phyloP scores from a whole-genome alignment of 2,329 filamentous ascomycete species.

The Diaporthe sp. region DNA sequence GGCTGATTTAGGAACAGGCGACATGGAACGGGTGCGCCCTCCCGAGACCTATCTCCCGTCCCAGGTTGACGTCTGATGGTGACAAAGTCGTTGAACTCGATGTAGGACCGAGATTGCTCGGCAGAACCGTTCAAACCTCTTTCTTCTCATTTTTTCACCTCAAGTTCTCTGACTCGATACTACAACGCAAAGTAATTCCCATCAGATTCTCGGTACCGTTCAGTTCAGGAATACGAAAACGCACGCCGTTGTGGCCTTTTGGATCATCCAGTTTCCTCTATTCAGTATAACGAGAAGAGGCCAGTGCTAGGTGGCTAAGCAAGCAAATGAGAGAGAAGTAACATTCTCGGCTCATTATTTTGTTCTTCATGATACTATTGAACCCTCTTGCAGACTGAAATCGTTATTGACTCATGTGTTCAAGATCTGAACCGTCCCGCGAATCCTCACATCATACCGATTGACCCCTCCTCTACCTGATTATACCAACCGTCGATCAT shows the following conservation, averaged over 20 bases:
- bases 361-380: background rate
- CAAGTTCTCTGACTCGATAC: background rate
- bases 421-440: background rate
- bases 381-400: background rate
- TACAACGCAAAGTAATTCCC: background rate
- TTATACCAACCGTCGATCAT: too few species aligned
- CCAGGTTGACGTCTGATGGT: slow-evolving; percentile 14
- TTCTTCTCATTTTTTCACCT: background rate
- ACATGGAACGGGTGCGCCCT: background rate
- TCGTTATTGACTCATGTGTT: background rate
- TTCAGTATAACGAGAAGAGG: background rate
- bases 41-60: background rate
- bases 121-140: background rate
- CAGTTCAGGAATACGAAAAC: background rate
- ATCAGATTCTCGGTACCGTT: background rate
- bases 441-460: background rate
- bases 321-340: background rate
- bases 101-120: background rate
- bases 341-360: background rate
- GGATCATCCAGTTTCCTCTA: too few species aligned
- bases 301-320: background rate
- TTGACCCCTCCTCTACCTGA: fast-evolving
- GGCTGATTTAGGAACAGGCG: slow-evolving; percentile 10
- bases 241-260: background rate
- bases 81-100: background rate